phyloP scores from a whole-genome alignment of 1,139 yeast species.

The Williopsis jadinii region DNA sequence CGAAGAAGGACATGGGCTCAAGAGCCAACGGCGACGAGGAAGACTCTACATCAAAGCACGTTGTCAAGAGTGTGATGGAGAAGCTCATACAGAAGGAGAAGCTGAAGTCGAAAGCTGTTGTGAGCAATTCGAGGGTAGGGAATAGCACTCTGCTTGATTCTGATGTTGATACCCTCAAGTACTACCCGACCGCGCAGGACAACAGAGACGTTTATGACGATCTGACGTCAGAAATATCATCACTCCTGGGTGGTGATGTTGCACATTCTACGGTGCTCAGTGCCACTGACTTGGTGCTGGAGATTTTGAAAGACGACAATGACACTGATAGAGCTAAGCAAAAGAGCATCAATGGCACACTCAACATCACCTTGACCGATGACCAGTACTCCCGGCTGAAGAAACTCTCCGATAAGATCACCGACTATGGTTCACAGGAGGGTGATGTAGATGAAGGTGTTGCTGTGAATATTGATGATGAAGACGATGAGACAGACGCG shows the following conservation, averaged over 20 bases:
- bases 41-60: constrained; percentile 11
- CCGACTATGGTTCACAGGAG: constrained; percentile 40
- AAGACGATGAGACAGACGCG: constrained; percentile 26
- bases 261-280: constrained; percentile 47
- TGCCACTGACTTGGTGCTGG: constrained; percentile 62
- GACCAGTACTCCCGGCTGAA: constrained; percentile 47
- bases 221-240: constrained; percentile 43
- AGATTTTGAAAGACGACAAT: constrained; percentile 45
- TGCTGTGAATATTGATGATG: constrained; percentile 30
- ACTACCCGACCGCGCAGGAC: constrained; percentile 43
- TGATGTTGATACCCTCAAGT: constrained; percentile 35
- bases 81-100: constrained; percentile 11
- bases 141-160: constrained; percentile 27
- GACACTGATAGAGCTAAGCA: constrained; percentile 35
- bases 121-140: constrained; percentile 1
- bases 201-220: constrained; percentile 38
- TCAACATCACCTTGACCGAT: constrained; percentile 40
- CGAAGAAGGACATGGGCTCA: constrained; percentile 65
- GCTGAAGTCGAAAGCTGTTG: constrained; percentile 2
- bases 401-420: constrained; percentile 44
- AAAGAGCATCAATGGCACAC: constrained; percentile 35
- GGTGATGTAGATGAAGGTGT: constrained; percentile 33
- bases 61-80: constrained; percentile 21
- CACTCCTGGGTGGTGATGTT: constrained; percentile 44
- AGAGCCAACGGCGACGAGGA: constrained; percentile 24